These are phyloP conservation scores for Eucalyptus caleyi DNA, from an alignment of 345 rosid species.

Conservation along the genomic window DNA sequence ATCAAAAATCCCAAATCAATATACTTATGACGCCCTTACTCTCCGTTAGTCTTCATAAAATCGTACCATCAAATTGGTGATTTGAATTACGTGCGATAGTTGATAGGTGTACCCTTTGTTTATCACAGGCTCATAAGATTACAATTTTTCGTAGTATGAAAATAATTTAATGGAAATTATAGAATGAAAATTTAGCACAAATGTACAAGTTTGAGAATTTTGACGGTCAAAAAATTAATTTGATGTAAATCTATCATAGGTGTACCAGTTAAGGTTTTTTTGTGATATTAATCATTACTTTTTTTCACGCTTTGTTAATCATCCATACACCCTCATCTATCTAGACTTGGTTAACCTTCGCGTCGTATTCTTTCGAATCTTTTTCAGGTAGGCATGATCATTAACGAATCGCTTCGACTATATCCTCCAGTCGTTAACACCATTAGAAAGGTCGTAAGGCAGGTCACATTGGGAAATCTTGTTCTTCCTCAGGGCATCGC, in stretches of 20 bases:
- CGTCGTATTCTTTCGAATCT: not conserved
- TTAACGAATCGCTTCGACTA: conserved; percentile 14
- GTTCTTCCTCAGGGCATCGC: conserved; percentile 5
- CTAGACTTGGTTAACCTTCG: not conserved
- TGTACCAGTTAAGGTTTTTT: fast-evolving
- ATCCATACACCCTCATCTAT: not conserved
- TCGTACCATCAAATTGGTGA: too few species aligned
- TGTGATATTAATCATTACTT: too few species aligned
- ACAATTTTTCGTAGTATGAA: too few species aligned
- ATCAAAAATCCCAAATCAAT: too few species aligned
- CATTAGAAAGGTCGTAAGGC: not conserved
- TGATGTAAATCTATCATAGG: fast-evolving
- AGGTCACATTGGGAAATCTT: conserved; percentile 11
- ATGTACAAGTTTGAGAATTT: too few species aligned
- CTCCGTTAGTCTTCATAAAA: too few species aligned
- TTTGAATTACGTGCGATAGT: not conserved
- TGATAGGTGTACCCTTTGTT: not conserved
- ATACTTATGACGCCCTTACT: fast-evolving
- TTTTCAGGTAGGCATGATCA: conserved; percentile 6
- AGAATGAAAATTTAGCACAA: too few species aligned
- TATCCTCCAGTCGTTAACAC: conserved; percentile 5
- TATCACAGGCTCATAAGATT: too few species aligned
- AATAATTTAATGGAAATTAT: fast-evolving
- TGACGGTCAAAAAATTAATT: fast-evolving
- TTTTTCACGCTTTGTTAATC: not conserved